Percentiles rank a stretch among this genome's conserved stretches.
Evolutionary conservation across 2,329 filamentous ascomycete genomes (phyloP).

Genomic region (Fusarium succisae): DNA sequence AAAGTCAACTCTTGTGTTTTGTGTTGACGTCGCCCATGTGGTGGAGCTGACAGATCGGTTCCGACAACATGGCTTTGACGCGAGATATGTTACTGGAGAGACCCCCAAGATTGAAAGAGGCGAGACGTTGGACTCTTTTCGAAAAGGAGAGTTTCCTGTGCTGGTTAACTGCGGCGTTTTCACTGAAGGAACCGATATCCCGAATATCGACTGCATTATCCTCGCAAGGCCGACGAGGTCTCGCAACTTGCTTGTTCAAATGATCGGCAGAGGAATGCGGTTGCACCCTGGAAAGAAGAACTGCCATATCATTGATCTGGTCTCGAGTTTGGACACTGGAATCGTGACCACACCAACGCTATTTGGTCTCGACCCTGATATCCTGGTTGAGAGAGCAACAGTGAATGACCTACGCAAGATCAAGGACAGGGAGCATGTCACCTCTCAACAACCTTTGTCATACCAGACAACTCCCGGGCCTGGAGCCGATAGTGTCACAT

Average conservation of each 20-base stretch:
- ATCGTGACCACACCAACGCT: conserved; percentile 91
- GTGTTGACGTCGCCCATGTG: conserved; percentile 89
- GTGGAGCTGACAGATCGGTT: conserved; percentile 78
- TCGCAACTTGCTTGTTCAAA: conserved; percentile 92
- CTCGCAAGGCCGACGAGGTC: conserved; percentile 90
- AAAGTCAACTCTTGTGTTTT: conserved; percentile 92
- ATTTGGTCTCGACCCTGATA: conserved; percentile 87
- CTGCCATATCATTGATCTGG: conserved; percentile 97
- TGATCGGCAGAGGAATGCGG: conserved; percentile 95
- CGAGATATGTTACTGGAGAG: conserved; percentile 84
- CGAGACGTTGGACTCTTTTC: conserved; percentile 79
- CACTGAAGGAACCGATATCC: conserved; percentile 97
- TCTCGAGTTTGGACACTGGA: conserved; percentile 82
- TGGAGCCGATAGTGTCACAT: conserved; percentile 65
- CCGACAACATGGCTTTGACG: conserved; percentile 80
- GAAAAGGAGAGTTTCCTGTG: conserved; percentile 79
- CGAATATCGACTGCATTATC: conserved; percentile 93
- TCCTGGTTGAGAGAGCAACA: conserved; percentile 75
- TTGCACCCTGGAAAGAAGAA: conserved; percentile 82
- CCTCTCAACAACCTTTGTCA: conserved; percentile 18
- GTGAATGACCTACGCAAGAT: conserved; percentile 68
- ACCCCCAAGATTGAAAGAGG: conserved; percentile 76
- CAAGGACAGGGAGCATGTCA: conserved; percentile 54
- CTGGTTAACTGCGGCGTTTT: conserved; percentile 96
- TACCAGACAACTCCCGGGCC: conserved; percentile 19